Evolutionary conservation across 805 yeast genomes (phyloP).

Genomic region (Saturnispora mendoncae): DNA sequence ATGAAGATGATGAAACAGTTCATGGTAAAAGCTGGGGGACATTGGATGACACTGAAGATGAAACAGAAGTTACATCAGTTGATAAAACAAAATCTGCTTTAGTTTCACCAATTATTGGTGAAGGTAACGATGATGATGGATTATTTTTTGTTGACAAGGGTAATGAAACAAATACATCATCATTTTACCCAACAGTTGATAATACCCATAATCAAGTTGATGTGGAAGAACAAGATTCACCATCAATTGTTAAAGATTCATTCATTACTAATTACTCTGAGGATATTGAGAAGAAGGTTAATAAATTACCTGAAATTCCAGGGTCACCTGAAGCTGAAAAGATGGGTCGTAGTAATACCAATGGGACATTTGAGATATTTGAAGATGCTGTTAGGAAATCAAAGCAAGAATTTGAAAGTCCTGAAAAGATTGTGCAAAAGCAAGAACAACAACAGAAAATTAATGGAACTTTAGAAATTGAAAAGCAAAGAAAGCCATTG

Average conservation of each 20-base stretch:
- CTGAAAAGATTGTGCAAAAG: constrained; percentile 2
- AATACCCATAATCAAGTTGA: neutral
- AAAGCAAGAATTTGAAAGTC: constrained; percentile 14
- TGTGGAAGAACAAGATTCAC: constrained; percentile 10
- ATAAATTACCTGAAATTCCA: constrained; percentile 41
- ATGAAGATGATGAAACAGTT: constrained; percentile 16
- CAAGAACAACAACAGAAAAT: neutral
- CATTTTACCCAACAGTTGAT: constrained; percentile 18
- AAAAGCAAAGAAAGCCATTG: constrained; percentile 20
- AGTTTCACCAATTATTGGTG: constrained; percentile 19
- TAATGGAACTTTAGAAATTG: constrained; percentile 26
- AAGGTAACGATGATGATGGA: constrained; percentile 21
- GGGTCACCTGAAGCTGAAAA: constrained; percentile 29
- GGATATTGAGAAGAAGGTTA: constrained; percentile 35
- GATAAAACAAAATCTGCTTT: constrained; percentile 10
- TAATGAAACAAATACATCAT: constrained; percentile 24
- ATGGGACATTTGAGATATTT: constrained; percentile 21
- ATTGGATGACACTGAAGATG: constrained; percentile 2
- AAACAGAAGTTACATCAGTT: constrained; percentile 8
- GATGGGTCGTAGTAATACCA: constrained; percentile 17
- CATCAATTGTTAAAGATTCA: constrained; percentile 30
- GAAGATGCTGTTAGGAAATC: constrained; percentile 18
- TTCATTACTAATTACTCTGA: constrained; percentile 33
- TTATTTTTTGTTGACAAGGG: constrained; percentile 9
- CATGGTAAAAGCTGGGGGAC: constrained; percentile 8